phyloP scores from a whole-genome alignment of 768 basidiomycete species.

The Kwoniella bestiolae region DNA sequence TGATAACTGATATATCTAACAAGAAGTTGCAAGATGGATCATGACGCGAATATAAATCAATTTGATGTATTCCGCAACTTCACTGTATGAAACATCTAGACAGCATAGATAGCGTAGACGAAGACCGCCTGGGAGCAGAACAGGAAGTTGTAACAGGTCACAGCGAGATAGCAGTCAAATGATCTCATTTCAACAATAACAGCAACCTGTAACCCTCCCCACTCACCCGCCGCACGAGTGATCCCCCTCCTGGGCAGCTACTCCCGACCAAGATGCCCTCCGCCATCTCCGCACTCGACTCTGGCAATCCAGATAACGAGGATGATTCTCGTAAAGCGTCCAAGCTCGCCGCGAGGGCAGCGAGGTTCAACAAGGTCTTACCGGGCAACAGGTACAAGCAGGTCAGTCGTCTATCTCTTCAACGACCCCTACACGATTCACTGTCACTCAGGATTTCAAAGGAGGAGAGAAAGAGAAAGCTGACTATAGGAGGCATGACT shows the following conservation, averaged over 20 bases:
- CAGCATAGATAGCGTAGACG: too few species aligned
- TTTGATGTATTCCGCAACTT: too few species aligned
- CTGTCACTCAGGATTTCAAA: too few species aligned
- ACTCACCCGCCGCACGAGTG: not conserved
- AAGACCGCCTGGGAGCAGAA: too few species aligned
- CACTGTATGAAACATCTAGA: too few species aligned
- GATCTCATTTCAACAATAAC: not conserved
- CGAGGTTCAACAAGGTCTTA: slow-evolving; percentile 58
- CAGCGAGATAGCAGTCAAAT: not conserved
- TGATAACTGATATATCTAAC: not conserved
- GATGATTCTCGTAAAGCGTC: slow-evolving; percentile 38
- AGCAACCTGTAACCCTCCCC: not conserved
- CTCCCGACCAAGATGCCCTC: slow-evolving; percentile 10
- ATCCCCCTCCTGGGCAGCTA: not conserved
- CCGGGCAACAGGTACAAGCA: slow-evolving; percentile 59
- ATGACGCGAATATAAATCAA: slow-evolving; percentile 6
- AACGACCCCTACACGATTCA: too few species aligned
- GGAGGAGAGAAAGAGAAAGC: too few species aligned
- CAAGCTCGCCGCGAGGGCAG: slow-evolving; percentile 45
- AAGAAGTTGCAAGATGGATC: not conserved
- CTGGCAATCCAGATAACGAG: slow-evolving; percentile 40
- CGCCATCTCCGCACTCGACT: slow-evolving; percentile 28
- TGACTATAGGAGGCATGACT: too few species aligned
- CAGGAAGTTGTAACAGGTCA: too few species aligned
- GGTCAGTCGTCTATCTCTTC: too few species aligned